A percentile compares a stretch with the other conserved stretches of the same genome.
These are phyloP conservation scores for Dillenia turbinata DNA, from an alignment of 164 flowering plant genomes.

Conservation along the genomic window DNA sequence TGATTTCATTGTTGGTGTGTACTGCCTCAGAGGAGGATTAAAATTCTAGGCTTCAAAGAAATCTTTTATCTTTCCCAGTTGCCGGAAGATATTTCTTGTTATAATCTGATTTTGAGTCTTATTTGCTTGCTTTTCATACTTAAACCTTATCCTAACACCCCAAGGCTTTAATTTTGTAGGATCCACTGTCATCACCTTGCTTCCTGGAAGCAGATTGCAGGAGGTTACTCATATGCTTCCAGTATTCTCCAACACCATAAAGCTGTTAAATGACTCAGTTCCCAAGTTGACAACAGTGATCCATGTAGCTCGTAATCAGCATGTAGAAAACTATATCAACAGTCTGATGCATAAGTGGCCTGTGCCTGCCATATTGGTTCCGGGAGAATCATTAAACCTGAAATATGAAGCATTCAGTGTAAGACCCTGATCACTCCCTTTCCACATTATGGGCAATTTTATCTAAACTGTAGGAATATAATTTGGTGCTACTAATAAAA, in stretches of 20 bases:
- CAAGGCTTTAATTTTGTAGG: slow-evolving; percentile 31
- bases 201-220: slow-evolving; percentile 97
- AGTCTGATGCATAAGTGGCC: slow-evolving; percentile 44
- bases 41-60: no score
- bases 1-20: no score
- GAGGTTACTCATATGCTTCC: slow-evolving; percentile 88
- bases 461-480: no score
- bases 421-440: slow-evolving; percentile 17
- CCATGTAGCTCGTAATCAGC: slow-evolving; percentile 78
- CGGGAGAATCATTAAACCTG: slow-evolving; percentile 45
- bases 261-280: slow-evolving; percentile 37
- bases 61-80: no score
- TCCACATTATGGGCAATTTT: neutral
- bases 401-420: slow-evolving; percentile 82
- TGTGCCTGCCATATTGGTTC: slow-evolving; percentile 46
- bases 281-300: slow-evolving; percentile 55
- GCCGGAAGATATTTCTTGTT: no score
- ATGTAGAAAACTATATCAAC: slow-evolving; percentile 54
- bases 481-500: no score
- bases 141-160: neutral
- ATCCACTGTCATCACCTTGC: slow-evolving; percentile 61
- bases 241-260: slow-evolving; percentile 50
- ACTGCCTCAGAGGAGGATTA: no score
- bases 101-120: no score
- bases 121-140: no score